Conservation (phyloP, 2,329 filamentous ascomycete genomes). For the Beauveria asiatica region DNA sequence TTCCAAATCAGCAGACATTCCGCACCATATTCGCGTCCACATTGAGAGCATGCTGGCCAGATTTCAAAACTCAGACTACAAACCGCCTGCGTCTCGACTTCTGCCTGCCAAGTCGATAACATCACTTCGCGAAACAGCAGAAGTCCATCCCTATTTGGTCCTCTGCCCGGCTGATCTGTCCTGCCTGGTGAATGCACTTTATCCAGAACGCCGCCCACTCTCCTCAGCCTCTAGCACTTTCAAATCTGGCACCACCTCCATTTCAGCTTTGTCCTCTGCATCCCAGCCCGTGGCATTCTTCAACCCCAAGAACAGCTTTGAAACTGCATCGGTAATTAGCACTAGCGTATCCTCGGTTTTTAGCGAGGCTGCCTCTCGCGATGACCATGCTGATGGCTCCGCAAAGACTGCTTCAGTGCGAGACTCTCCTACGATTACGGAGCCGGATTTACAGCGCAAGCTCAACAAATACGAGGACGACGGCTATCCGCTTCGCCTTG, state of each 20-base stretch:
- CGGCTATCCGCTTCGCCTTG: constrained; percentile 55
- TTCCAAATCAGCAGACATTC: constrained; percentile 35
- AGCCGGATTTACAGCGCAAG: constrained; percentile 34
- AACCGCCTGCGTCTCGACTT: constrained; percentile 46
- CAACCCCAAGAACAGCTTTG: constrained; percentile 47
- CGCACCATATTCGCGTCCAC: constrained; percentile 55
- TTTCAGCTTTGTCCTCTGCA: constrained; percentile 57
- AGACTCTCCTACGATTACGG: constrained; percentile 45
- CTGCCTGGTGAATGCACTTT: constrained; percentile 74
- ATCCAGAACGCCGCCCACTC: constrained; percentile 62
- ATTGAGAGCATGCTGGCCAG: constrained; percentile 63
- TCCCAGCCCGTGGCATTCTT: constrained; percentile 61
- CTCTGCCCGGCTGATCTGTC: constrained; percentile 71
- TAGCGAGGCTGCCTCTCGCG: constrained; percentile 59
- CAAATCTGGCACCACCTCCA: constrained; percentile 58
- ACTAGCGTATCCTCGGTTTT: constrained; percentile 64
- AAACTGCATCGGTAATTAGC: constrained; percentile 63
- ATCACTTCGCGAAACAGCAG: constrained; percentile 64
- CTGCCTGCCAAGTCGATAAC: constrained; percentile 64
- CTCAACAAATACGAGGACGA: constrained; percentile 53
- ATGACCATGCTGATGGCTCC: constrained; percentile 52
- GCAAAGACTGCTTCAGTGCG: constrained; percentile 40
- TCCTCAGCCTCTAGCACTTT: constrained; percentile 54
- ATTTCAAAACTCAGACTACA: constrained; percentile 47
- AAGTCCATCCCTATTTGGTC: constrained; percentile 72